Base-by-base conservation (phyloP, 2,329 filamentous ascomycete genomes). In the Colletotrichum ledebouriae region DNA sequence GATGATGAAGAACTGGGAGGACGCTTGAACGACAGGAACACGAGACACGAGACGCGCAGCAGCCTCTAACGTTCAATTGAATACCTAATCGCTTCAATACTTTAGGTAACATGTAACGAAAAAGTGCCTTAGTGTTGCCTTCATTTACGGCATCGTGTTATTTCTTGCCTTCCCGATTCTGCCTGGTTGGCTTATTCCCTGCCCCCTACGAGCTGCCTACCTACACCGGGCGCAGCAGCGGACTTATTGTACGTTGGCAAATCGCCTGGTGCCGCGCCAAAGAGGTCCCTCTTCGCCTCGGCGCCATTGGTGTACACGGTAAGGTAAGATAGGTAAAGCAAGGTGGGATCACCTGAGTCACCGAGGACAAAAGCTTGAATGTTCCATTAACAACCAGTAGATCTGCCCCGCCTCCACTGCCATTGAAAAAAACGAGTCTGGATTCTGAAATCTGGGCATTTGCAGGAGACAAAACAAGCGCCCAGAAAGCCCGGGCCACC, bases 161-260 rank as follows among this genome's bases (percentile, higher is more conserved):
- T 11, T 53, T 44, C 22, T 15, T 56, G 59, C 65, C 53, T 65
- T 65, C 60, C 60, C 47, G 47, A 68, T 59, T 47, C 22, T 56
- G 53, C 53, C 46, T 65, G 59, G 64, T 33, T 20, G 22, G 53
- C 12, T 13, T 33, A 6, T 33, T 37, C 13, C 29, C 20, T 37
- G 15, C 29, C 47, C 25, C 47, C 39, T 56, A 58, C 13, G 39
- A 29, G 49, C 5, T 9, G 20, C 4, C 39, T 12, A 17, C 47
- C 47, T 29, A 50, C 47, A 13, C 11, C 22, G 33, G 22, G 22
- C 9, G 47, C 47, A 50, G 22, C 47, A 7, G 29, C 29, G 29
- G 29, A 29, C 6, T 29, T 29, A 13, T 13, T 13, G 34, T 39
- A 39, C 37, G 13, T 25, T n/a, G 17, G 15, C 37, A 33, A 37